Conservation (phyloP, 768 basidiomycete species). For the Tricholoma bakamatsutake region DNA sequence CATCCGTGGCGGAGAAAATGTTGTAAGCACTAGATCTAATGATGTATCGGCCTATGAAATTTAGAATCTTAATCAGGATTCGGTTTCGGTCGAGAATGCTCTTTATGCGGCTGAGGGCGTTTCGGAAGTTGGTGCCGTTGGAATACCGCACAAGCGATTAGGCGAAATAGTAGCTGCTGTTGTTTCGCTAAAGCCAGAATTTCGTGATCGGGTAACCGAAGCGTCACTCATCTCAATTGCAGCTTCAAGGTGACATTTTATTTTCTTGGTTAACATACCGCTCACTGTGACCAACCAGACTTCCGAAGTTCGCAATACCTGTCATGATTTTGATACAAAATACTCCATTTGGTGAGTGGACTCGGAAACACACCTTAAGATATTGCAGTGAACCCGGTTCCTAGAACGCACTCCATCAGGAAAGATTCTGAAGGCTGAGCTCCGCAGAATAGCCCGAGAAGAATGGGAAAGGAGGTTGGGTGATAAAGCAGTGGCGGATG, state of each 20-base stretch:
- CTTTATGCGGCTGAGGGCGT: constrained; percentile 1
- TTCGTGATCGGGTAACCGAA: neutral
- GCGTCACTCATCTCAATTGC: neutral
- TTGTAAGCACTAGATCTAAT: constrained; percentile 3
- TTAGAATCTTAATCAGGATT: neutral
- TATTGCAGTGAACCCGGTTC: neutral
- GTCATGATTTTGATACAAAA: neutral
- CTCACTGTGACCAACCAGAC: neutral
- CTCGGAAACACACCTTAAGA: too few species aligned
- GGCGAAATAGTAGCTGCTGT: constrained; percentile 4
- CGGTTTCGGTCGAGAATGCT: constrained; percentile 5
- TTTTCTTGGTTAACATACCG: neutral
- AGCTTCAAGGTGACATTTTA: neutral
- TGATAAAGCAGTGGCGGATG: neutral
- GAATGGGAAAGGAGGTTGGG: neutral
- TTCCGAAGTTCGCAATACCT: neutral
- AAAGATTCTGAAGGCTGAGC: neutral
- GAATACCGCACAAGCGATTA: constrained; percentile 1
- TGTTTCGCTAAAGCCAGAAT: neutral
- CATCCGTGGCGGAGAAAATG: constrained; percentile 18
- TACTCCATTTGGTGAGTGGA: neutral
- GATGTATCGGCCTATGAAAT: neutral
- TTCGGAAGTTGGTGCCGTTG: constrained; percentile 2
- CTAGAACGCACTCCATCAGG: neutral
- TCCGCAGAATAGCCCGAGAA: neutral